These are phyloP conservation scores for Zygoascus flipseniorum DNA, from an alignment of 805 yeast genomes.

Conservation along the genomic window DNA sequence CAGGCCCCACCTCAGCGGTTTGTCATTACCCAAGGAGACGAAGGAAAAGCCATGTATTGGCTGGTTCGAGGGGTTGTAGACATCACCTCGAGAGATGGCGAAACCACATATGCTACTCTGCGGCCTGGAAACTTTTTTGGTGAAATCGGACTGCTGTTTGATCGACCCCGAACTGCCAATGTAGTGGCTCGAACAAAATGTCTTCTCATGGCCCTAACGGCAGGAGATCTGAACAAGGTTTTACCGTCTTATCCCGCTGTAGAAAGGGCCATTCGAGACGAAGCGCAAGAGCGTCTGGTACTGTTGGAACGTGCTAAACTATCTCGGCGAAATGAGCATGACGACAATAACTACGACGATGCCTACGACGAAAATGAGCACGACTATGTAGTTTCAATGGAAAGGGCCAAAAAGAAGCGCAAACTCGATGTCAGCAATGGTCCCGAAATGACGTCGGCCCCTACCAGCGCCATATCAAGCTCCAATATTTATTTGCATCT, in stretches of 20 bases:
- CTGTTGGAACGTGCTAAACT: slow-evolving; percentile 46
- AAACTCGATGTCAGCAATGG: neutral
- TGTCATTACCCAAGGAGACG: slow-evolving; percentile 63
- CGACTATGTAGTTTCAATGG: slow-evolving; percentile 1
- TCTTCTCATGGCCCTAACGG: slow-evolving; percentile 58
- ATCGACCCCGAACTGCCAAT: slow-evolving; percentile 71
- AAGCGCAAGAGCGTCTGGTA: slow-evolving; percentile 68
- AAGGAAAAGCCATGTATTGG: slow-evolving; percentile 73
- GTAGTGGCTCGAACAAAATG: slow-evolving; percentile 64
- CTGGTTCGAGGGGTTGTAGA: slow-evolving; percentile 65
- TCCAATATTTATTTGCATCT: neutral
- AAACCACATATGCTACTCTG: slow-evolving; percentile 62
- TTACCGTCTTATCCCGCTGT: slow-evolving; percentile 55
- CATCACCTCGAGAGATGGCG: slow-evolving; percentile 74
- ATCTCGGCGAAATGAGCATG: neutral
- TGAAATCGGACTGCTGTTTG: slow-evolving; percentile 68
- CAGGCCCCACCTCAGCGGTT: slow-evolving; percentile 62
- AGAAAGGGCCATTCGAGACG: slow-evolving; percentile 64
- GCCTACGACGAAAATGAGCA: neutral
- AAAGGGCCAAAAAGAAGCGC: neutral
- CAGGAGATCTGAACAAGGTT: slow-evolving; percentile 51
- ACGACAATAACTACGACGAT: neutral
- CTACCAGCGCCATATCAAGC: slow-evolving; percentile 28
- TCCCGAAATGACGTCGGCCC: no score
- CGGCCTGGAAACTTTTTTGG: slow-evolving; percentile 68